Percentiles rank a stretch among this genome's conserved stretches.
phyloP scores from a whole-genome alignment of 2,329 filamentous ascomycete species.

The Fusarium sp. region DNA sequence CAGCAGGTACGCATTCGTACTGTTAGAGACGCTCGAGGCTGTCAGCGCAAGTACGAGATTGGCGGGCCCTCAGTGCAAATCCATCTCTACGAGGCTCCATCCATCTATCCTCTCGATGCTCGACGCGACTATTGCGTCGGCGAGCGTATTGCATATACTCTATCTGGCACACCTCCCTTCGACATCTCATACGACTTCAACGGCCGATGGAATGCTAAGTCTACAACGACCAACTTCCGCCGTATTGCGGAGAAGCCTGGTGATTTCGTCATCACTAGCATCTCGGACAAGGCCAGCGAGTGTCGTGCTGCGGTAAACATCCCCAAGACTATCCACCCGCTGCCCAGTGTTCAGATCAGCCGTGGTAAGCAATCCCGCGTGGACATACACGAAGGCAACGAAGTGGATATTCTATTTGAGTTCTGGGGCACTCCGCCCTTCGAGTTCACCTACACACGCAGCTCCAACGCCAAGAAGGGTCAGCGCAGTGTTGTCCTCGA shows the following conservation, averaged over 20 bases:
- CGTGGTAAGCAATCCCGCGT: constrained; percentile 81
- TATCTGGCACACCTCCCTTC: constrained; percentile 91
- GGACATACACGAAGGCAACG: constrained; percentile 96
- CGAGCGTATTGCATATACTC: constrained; percentile 89
- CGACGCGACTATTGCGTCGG: constrained; percentile 93
- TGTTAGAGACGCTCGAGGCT: constrained; percentile 86
- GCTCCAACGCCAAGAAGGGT: constrained; percentile 82
- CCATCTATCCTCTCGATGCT: constrained; percentile 86
- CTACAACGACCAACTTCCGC: constrained; percentile 83
- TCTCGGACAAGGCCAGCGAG: constrained; percentile 87
- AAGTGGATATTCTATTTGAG: constrained; percentile 91
- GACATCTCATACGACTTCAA: constrained; percentile 93
- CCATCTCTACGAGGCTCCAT: constrained; percentile 90
- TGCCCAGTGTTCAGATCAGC: constrained; percentile 90
- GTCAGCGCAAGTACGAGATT: constrained; percentile 78
- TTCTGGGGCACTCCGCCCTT: constrained; percentile 97
- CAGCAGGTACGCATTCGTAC: constrained; percentile 90
- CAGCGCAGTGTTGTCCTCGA: constrained; percentile 84
- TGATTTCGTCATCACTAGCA: constrained; percentile 83
- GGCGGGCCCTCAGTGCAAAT: constrained; percentile 83
- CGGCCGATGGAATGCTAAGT: constrained; percentile 80
- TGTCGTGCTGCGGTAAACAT: constrained; percentile 84
- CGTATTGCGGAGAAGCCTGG: constrained; percentile 93
- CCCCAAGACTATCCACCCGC: constrained; percentile 84
- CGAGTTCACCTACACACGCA: constrained; percentile 95